These are phyloP conservation scores for Claviceps sp. DNA, from an alignment of 2,329 filamentous ascomycete genomes.

Conservation along the genomic window DNA sequence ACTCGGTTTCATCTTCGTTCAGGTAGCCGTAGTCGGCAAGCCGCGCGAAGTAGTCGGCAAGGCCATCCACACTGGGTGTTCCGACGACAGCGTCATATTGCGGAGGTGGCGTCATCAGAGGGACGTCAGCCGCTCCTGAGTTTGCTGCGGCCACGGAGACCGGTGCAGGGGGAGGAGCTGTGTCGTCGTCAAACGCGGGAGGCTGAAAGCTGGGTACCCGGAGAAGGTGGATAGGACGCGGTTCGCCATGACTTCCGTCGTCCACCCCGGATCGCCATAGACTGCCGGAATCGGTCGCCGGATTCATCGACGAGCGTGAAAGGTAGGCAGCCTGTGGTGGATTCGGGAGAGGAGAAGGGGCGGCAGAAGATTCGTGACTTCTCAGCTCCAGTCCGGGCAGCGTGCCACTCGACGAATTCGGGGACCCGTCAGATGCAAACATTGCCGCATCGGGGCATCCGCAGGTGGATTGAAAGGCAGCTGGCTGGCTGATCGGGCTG, in stretches of 20 bases:
- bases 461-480: constrained; percentile 31
- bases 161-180: constrained; percentile 22
- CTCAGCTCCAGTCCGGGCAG: constrained; percentile 26
- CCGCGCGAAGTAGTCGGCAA: constrained; percentile 80
- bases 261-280: constrained; percentile 5
- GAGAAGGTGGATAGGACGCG: constrained; percentile 71
- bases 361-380: constrained; percentile 24
- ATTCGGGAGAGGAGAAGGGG: constrained; percentile 31
- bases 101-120: constrained; percentile 64
- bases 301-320: constrained; percentile 19
- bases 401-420: constrained; percentile 45
- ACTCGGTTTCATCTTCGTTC: constrained; percentile 23
- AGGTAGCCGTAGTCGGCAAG: constrained; percentile 55
- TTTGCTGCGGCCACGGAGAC: constrained; percentile 11
- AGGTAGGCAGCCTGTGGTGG: constrained; percentile 46
- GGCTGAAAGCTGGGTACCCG: constrained; percentile 78
- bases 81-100: constrained; percentile 71
- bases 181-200: constrained; percentile 70
- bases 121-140: constrained; percentile 8
- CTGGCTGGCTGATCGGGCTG: constrained; percentile 34
- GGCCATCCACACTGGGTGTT: constrained; percentile 48
- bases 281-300: constrained; percentile 10
- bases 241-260: constrained; percentile 14
- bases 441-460: constrained; percentile 42
- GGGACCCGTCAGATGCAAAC: constrained; percentile 47